Conservation (phyloP, 305 asterid species). For the Fraxinus platypoda region DNA sequence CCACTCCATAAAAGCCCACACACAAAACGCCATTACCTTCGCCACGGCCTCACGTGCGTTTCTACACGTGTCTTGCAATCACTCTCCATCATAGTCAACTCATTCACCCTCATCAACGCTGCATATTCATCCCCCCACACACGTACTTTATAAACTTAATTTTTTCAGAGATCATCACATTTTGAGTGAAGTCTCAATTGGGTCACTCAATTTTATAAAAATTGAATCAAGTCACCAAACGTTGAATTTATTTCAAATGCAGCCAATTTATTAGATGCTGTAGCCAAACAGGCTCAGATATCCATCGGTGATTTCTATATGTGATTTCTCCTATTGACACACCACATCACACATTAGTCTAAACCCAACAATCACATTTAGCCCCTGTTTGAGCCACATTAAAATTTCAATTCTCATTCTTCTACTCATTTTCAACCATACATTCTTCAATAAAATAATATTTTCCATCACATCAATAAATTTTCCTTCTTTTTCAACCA, state of each 20-base stretch:
- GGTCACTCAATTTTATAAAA: not conserved
- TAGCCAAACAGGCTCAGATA: not conserved
- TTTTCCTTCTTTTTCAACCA: no score
- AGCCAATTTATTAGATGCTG: not conserved
- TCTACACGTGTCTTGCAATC: conserved; percentile 29
- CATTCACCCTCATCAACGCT: conserved; percentile 25
- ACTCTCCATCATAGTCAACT: conserved; percentile 1
- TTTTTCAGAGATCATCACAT: not conserved
- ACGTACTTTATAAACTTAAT: not conserved
- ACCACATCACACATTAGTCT: not conserved
- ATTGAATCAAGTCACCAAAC: not conserved
- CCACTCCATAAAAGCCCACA: conserved; percentile 11
- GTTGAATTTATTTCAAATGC: not conserved
- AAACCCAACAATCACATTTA: not conserved
- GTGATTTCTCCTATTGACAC: not conserved
- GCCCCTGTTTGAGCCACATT: no score
- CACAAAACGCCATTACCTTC: conserved; percentile 13
- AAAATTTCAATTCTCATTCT: no score
- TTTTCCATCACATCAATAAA: no score
- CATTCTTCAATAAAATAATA: no score
- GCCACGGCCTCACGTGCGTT: conserved; percentile 39
- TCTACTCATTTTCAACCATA: no score
- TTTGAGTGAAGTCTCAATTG: not conserved
- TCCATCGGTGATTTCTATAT: not conserved
- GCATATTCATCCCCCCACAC: not conserved